A percentile compares a stretch with the other conserved stretches of the same genome.
Evolutionary conservation across 306 rosid genomes (phyloP).

Genomic region (Mimosa pudica): DNA sequence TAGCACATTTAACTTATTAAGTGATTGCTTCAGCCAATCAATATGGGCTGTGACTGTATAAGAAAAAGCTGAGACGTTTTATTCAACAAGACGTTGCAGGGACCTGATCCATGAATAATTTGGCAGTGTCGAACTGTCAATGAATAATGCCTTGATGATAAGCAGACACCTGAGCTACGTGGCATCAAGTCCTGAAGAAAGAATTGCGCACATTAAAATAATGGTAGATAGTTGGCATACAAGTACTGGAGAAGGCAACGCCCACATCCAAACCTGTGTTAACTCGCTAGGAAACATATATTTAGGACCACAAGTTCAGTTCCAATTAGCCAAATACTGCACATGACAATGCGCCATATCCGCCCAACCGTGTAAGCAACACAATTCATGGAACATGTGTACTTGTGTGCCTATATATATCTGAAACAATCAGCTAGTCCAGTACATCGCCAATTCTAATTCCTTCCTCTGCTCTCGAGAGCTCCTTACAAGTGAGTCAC

Average conservation of each 20-base stretch:
- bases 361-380: neutral
- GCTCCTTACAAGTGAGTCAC: neutral
- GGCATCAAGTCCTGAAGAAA: neutral
- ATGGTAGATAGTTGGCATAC: neutral
- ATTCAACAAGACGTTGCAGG: neutral
- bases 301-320: neutral
- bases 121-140: neutral
- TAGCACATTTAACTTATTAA: neutral
- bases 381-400: neutral
- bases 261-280: neutral
- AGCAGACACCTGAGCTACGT: neutral
- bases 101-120: neutral
- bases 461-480: neutral
- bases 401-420: neutral
- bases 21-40: neutral
- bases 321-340: neutral
- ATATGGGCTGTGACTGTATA: neutral
- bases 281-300: neutral
- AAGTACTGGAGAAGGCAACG: neutral
- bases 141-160: neutral
- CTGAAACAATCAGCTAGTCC: neutral
- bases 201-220: neutral
- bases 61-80: neutral
- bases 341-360: constrained; percentile 12
- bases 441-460: neutral